A percentile compares a stretch with the other conserved stretches of the same genome.
phyloP scores from a whole-genome alignment of 768 basidiomycete genomes.

The Calocera viscosa region DNA sequence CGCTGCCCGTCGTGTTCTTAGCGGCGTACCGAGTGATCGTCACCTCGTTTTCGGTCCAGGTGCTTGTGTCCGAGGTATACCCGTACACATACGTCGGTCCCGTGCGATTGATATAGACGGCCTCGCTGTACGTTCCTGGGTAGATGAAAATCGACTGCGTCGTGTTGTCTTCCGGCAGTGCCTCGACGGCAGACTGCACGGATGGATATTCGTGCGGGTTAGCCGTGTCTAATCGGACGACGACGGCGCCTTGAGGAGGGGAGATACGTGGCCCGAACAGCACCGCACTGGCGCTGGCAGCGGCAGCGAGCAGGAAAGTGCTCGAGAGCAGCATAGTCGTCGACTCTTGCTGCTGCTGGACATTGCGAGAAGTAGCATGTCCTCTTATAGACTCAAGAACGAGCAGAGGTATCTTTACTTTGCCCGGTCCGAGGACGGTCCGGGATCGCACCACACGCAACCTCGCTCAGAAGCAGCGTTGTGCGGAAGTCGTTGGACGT shows the following conservation, averaged over 20 bases:
- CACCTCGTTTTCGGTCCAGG: slow-evolving; percentile 12
- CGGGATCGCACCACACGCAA: background rate
- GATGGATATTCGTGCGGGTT: slow-evolving; percentile 33
- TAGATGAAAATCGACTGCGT: slow-evolving; percentile 36
- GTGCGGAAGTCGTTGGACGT: background rate
- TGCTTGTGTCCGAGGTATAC: slow-evolving; percentile 11
- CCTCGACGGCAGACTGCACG: slow-evolving; percentile 32
- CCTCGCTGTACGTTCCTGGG: slow-evolving; percentile 37
- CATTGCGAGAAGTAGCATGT: background rate
- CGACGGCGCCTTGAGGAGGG: slow-evolving; percentile 34
- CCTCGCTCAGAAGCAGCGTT: background rate
- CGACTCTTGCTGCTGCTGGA: background rate
- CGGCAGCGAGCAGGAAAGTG: background rate
- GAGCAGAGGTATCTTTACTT: background rate
- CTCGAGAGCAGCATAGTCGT: background rate
- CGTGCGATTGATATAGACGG: slow-evolving; percentile 35
- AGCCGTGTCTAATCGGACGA: slow-evolving; percentile 33
- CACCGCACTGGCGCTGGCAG: slow-evolving; percentile 15
- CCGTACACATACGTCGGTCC: slow-evolving; percentile 27
- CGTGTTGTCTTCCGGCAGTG: slow-evolving; percentile 33
- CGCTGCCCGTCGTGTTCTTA: slow-evolving; percentile 12
- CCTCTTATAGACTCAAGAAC: background rate
- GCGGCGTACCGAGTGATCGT: slow-evolving; percentile 13
- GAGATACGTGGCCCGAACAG: slow-evolving; percentile 27
- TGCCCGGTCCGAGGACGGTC: background rate